phyloP scores from a whole-genome alignment of 345 rosid genomes.

The Rubroshorea leprosula region DNA sequence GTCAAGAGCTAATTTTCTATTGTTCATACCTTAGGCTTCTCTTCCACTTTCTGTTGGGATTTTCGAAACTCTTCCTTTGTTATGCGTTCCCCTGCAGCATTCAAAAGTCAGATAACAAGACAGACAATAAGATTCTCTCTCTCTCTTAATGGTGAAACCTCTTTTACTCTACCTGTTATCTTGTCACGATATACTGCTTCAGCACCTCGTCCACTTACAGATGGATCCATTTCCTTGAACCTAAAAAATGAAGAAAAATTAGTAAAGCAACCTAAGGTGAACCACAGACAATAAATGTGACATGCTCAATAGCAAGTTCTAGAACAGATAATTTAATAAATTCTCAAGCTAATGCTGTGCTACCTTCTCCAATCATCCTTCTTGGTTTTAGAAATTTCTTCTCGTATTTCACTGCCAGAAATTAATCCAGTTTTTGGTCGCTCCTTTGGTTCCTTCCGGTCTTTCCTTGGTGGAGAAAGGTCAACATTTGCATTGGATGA shows the following conservation, averaged over 20 bases:
- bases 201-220: slow-evolving; percentile 67
- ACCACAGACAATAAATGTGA: neutral
- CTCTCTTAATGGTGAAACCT: neutral
- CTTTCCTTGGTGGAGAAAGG: slow-evolving; percentile 59
- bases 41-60: slow-evolving; percentile 47
- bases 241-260: slow-evolving; percentile 21
- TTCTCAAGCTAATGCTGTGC: too few relatives aligned
- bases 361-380: slow-evolving; percentile 59
- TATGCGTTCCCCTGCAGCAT: slow-evolving; percentile 55
- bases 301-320: neutral
- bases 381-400: slow-evolving; percentile 56
- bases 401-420: slow-evolving; percentile 53
- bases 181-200: slow-evolving; percentile 88
- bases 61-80: slow-evolving; percentile 63
- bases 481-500: slow-evolving; percentile 25
- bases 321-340: slow-evolving; percentile 4
- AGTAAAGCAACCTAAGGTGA: neutral
- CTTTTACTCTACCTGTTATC: slow-evolving; percentile 44
- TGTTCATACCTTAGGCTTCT: slow-evolving; percentile 69
- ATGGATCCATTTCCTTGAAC: slow-evolving; percentile 69
- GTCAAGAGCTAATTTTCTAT: neutral
- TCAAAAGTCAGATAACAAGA: neutral
- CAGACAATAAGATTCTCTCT: neutral
- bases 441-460: slow-evolving; percentile 35
- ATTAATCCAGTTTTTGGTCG: slow-evolving; percentile 57